Conservation (phyloP, 495 filamentous ascomycete genomes). For the Pseudoneurospora amorphoporcata region DNA sequence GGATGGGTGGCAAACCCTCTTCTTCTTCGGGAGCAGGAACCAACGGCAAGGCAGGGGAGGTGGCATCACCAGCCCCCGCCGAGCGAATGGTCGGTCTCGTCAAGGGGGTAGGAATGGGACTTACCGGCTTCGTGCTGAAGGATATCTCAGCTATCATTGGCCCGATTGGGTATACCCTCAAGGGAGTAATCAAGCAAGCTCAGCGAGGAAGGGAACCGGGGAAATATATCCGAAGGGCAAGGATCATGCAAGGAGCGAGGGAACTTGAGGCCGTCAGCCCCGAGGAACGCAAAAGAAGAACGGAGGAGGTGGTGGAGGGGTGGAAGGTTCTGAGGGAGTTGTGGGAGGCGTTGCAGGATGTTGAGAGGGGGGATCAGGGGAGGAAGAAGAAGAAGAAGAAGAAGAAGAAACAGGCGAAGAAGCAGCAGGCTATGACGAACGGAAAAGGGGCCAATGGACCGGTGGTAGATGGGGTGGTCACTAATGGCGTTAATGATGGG, state of each 20-base stretch:
- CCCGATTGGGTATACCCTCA: constrained; percentile 53
- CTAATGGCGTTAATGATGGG: neutral
- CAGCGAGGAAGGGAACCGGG: constrained; percentile 37
- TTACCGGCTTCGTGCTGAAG: constrained; percentile 65
- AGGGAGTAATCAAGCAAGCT: constrained; percentile 50
- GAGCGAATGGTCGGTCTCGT: constrained; percentile 48
- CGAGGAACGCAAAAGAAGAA: constrained; percentile 14
- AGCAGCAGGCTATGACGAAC: neutral
- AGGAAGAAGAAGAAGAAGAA: constrained; percentile 1
- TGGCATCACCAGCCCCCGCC: constrained; percentile 28
- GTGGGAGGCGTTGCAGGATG: constrained; percentile 27
- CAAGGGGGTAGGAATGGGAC: constrained; percentile 62
- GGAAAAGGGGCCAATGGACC: neutral
- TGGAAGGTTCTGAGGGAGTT: constrained; percentile 36
- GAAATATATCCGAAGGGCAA: constrained; percentile 36
- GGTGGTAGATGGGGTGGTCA: neutral
- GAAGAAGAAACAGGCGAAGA: constrained; percentile 4
- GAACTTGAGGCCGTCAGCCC: constrained; percentile 24
- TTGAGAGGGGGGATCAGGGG: constrained; percentile 22
- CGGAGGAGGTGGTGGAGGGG: neutral
- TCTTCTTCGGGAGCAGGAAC: neutral
- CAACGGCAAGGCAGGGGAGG: too few relatives aligned
- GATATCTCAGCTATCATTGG: constrained; percentile 53
- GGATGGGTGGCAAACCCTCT: neutral
- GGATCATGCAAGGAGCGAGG: constrained; percentile 37